These are phyloP conservation scores for Kodamaea derodonti DNA, from an alignment of 1,139 yeast genomes.

Conservation along the genomic window DNA sequence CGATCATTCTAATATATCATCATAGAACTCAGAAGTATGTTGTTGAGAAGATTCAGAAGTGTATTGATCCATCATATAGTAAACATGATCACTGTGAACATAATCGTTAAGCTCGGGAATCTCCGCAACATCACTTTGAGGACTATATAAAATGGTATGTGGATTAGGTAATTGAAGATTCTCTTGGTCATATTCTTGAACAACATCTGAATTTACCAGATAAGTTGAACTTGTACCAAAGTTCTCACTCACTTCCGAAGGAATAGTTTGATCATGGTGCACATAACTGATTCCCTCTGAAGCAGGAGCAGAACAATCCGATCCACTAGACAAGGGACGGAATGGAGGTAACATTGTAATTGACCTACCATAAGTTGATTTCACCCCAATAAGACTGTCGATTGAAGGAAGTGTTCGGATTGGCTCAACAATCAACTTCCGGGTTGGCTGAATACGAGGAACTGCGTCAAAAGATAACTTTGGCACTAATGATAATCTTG, in stretches of 20 bases:
- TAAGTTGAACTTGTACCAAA: no score
- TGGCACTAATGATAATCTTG: no score
- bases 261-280: no score
- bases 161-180: not conserved
- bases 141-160: not conserved
- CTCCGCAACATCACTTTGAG: not conserved
- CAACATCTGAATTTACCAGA: no score
- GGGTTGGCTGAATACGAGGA: not conserved
- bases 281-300: no score
- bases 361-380: no score
- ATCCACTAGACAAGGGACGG: no score
- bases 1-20: not conserved
- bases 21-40: not conserved
- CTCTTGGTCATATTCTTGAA: not conserved
- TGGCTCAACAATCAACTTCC: not conserved
- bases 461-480: no score
- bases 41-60: not conserved
- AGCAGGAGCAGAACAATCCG: no score
- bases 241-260: no score
- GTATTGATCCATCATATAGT: not conserved
- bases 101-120: not conserved
- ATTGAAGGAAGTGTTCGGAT: not conserved
- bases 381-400: not conserved
- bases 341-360: no score
- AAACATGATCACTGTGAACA: not conserved